Conservation (phyloP, 2,329 filamentous ascomycete genomes). For the Pseudogymnoascus sp. region DNA sequence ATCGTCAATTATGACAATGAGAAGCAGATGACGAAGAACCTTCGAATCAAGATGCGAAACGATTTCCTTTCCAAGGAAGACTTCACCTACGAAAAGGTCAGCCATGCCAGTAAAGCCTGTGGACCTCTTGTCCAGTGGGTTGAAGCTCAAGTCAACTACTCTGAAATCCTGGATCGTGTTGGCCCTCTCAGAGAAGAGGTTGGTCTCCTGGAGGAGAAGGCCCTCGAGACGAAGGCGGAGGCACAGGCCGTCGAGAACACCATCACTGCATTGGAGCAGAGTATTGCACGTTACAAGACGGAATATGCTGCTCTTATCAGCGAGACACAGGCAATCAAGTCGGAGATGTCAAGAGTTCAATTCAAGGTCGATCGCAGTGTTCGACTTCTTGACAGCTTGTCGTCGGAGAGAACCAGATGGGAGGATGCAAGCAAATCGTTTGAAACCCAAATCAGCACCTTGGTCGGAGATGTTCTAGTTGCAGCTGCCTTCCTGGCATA, state of each 20-base stretch:
- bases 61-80: constrained; percentile 89
- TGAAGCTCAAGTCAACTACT: constrained; percentile 91
- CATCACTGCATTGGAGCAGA: constrained; percentile 74
- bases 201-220: constrained; percentile 73
- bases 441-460: constrained; percentile 92
- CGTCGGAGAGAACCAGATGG: constrained; percentile 88
- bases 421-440: constrained; percentile 97
- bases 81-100: constrained; percentile 93
- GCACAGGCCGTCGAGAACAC: constrained; percentile 86
- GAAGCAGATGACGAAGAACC: constrained; percentile 76
- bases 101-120: constrained; percentile 92
- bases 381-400: constrained; percentile 84
- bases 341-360: constrained; percentile 91
- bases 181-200: constrained; percentile 91
- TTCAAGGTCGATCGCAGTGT: constrained; percentile 98
- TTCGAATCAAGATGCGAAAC: constrained; percentile 81
- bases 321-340: constrained; percentile 94
- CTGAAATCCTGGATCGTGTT: constrained; percentile 91
- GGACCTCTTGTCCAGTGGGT: constrained; percentile 97
- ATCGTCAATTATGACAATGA: constrained; percentile 98
- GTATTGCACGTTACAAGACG: constrained; percentile 89
- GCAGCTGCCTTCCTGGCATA: constrained; percentile 98
- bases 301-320: constrained; percentile 95
- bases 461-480: constrained; percentile 90
- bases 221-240: constrained; percentile 85